phyloP scores from a whole-genome alignment of 352 stramenopile genomes.

The Phytophthora citricola region DNA sequence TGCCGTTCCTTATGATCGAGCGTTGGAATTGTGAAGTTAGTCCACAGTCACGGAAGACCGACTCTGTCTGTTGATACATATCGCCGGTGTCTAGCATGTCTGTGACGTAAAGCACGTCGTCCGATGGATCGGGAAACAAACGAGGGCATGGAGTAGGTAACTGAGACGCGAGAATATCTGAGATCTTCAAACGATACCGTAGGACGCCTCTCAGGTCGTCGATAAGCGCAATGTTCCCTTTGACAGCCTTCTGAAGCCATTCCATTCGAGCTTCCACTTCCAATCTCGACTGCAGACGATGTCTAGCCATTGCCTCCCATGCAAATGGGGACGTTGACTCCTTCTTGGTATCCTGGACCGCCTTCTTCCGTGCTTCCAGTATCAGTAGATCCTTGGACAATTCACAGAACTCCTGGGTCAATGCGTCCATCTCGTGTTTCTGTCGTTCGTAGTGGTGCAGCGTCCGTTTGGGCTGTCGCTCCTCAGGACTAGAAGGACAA shows the following conservation, averaged over 20 bases:
- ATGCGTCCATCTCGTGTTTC: constrained; percentile 1
- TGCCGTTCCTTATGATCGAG: not conserved
- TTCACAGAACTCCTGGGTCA: not conserved
- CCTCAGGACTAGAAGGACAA: no score
- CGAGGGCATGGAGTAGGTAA: not conserved
- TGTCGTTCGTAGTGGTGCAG: constrained; percentile 7
- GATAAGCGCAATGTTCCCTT: not conserved
- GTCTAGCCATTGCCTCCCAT: constrained; percentile 3
- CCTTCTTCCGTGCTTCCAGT: not conserved
- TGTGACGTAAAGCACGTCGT: constrained; percentile 6
- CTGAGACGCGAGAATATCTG: not conserved
- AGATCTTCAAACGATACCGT: constrained; percentile 3
- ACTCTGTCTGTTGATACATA: constrained; percentile 2
- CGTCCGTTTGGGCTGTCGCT: not conserved
- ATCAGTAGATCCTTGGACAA: not conserved
- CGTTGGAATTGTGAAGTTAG: constrained; percentile 10
- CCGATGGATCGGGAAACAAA: not conserved
- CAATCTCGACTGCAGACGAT: not conserved
- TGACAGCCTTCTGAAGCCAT: constrained; percentile 5
- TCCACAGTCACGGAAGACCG: not conserved
- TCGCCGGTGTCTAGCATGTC: constrained; percentile 4
- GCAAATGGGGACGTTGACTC: not conserved
- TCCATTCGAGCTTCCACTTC: not conserved
- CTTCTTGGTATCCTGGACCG: not conserved
- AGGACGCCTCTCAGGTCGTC: not conserved